These are phyloP conservation scores for Monosporascus sp. DNA, from an alignment of 2,329 filamentous ascomycete genomes.

Conservation along the genomic window DNA sequence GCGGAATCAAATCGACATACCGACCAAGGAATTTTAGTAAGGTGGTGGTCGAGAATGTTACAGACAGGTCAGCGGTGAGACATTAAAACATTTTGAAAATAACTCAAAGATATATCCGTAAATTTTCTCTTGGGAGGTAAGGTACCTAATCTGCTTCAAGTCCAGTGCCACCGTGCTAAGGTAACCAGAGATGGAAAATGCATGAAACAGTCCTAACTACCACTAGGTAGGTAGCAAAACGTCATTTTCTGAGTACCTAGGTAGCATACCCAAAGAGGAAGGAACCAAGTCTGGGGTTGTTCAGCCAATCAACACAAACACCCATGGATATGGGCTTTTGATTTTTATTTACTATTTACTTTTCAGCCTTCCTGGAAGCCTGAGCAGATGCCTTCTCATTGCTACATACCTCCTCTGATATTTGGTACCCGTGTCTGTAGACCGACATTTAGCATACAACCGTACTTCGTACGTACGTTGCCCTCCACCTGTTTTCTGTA, in stretches of 20 bases:
- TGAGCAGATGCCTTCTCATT: not conserved
- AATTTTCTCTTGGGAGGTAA: not conserved
- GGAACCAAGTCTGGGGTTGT: not conserved
- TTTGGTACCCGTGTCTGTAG: too few relatives aligned
- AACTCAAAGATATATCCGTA: not conserved
- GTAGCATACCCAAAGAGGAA: not conserved
- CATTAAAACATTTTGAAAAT: not conserved
- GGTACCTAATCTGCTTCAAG: not conserved
- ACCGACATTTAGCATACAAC: too few relatives aligned
- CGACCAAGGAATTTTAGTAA: not conserved
- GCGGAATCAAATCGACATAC: not conserved
- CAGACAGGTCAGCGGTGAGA: not conserved
- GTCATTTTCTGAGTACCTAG: not conserved
- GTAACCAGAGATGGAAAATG: not conserved
- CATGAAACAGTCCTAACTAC: not conserved
- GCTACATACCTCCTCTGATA: not conserved
- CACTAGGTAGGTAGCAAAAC: not conserved
- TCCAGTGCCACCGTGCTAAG: not conserved
- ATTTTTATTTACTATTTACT: conserved; percentile 3
- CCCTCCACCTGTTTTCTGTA: not conserved
- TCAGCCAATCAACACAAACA: not conserved
- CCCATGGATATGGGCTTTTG: not conserved
- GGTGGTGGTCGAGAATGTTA: not conserved
- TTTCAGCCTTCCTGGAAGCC: not conserved
- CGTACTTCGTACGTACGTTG: not conserved